A percentile compares a stretch with the other conserved stretches of the same genome.
These are phyloP conservation scores for Penicillium sp. DNA, from an alignment of 2,329 filamentous ascomycete genomes.

Conservation along the genomic window DNA sequence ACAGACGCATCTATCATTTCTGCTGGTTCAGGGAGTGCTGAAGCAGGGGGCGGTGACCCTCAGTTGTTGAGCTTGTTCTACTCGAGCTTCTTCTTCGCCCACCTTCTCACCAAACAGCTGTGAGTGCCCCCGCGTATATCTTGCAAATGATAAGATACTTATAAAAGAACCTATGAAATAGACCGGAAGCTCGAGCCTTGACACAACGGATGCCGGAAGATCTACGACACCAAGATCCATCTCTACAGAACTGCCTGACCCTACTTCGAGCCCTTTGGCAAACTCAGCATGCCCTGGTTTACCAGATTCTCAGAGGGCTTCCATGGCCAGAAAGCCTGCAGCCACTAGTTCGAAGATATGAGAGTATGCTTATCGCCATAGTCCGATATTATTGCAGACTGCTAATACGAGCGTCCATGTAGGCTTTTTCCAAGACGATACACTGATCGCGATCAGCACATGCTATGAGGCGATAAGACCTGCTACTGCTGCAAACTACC, in stretches of 20 bases:
- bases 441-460: constrained; percentile 45
- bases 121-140: constrained; percentile 30
- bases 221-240: constrained; percentile 37
- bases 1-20: constrained; percentile 41
- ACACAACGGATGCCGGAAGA: constrained; percentile 44
- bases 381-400: neutral
- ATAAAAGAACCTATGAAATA: constrained; percentile 20
- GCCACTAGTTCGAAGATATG: constrained; percentile 42
- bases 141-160: constrained; percentile 1
- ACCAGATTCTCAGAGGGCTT: constrained; percentile 40
- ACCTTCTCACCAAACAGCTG: constrained; percentile 49
- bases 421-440: constrained; percentile 49
- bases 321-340: constrained; percentile 44
- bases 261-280: constrained; percentile 49
- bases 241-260: constrained; percentile 44
- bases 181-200: constrained; percentile 49
- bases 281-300: constrained; percentile 44
- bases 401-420: neutral
- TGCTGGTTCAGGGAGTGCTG: constrained; percentile 22
- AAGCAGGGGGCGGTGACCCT: constrained; percentile 28
- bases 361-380: constrained; percentile 38
- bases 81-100: constrained; percentile 47
- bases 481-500: constrained; percentile 42
- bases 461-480: constrained; percentile 50
- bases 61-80: constrained; percentile 47